Conservation (phyloP, 352 stramenopile species). For the Phytophthora cryptogea region DNA sequence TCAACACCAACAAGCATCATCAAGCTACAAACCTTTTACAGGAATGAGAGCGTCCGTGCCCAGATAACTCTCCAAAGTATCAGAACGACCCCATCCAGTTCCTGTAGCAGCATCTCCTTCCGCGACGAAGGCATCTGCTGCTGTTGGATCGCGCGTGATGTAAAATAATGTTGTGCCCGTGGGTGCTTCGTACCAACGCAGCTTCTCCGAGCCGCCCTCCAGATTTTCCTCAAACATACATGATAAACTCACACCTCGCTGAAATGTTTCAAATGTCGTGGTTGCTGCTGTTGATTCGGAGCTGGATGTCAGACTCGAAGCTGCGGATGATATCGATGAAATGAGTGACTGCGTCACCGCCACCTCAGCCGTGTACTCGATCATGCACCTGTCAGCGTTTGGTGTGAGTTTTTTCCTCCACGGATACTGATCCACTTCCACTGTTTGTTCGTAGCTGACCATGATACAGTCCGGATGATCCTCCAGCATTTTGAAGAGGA, state of each 20-base stretch:
- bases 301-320: conserved; percentile 16
- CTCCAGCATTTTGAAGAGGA: conserved; percentile 93
- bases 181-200: conserved; percentile 88
- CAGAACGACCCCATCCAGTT: conserved; percentile 64
- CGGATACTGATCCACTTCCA: conserved; percentile 92
- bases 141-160: conserved; percentile 77
- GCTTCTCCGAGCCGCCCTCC: conserved; percentile 71
- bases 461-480: conserved; percentile 92
- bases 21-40: conserved; percentile 55
- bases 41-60: conserved; percentile 75
- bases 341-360: conserved; percentile 32
- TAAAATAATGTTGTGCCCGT: conserved; percentile 88
- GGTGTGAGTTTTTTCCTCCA: conserved; percentile 86
- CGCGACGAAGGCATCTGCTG: conserved; percentile 65
- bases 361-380: conserved; percentile 54
- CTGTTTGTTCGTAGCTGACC: conserved; percentile 87
- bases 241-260: conserved; percentile 84
- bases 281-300: conserved; percentile 18
- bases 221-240: conserved; percentile 92
- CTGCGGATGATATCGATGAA: conserved; percentile 42
- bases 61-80: conserved; percentile 51
- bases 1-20: not conserved
- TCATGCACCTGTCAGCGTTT: conserved; percentile 80
- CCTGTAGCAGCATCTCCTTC: conserved; percentile 23
- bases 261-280: conserved; percentile 23